These are phyloP conservation scores for Camelina hispida DNA, from an alignment of 345 rosid species.

Conservation along the genomic window DNA sequence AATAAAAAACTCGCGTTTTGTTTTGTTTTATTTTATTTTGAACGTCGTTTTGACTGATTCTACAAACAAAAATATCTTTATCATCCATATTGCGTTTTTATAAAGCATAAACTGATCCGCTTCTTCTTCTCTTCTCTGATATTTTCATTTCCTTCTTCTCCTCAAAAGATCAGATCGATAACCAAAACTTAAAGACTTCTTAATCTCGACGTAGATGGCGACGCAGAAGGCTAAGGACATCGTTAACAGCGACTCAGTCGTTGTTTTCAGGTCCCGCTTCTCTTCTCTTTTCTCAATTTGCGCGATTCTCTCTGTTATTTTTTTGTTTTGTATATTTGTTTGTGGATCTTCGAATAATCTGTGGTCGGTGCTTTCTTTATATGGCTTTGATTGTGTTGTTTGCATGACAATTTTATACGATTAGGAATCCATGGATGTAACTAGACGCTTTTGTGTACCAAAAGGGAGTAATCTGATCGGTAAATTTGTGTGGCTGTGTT, in stretches of 20 bases:
- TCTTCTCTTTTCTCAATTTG: background rate
- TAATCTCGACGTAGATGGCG: slow-evolving; percentile 51
- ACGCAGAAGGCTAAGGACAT: slow-evolving; percentile 63
- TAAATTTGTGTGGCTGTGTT: background rate
- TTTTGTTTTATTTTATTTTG: too few relatives aligned
- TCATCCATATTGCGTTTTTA: background rate
- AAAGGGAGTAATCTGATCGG: slow-evolving; percentile 3
- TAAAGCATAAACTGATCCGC: background rate
- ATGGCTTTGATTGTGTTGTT: background rate
- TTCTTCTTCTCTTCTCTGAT: too few relatives aligned
- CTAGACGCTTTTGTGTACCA: slow-evolving; percentile 25
- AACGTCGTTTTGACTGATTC: background rate
- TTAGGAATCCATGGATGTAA: slow-evolving; percentile 24
- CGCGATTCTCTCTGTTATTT: background rate
- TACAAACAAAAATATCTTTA: background rate
- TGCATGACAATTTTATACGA: background rate
- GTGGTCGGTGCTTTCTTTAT: background rate
- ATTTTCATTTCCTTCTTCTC: background rate
- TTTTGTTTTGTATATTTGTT: background rate
- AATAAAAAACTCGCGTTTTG: too few relatives aligned
- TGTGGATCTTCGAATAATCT: background rate
- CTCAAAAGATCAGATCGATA: slow-evolving; percentile 3
- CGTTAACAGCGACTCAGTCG: slow-evolving; percentile 62
- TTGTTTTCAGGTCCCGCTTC: slow-evolving; percentile 64
- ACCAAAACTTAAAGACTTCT: slow-evolving; percentile 19